A percentile compares a stretch with the other conserved stretches of the same genome.
Conservation (phyloP, 257 asterid genomes). For the Leonotis leonurus region DNA sequence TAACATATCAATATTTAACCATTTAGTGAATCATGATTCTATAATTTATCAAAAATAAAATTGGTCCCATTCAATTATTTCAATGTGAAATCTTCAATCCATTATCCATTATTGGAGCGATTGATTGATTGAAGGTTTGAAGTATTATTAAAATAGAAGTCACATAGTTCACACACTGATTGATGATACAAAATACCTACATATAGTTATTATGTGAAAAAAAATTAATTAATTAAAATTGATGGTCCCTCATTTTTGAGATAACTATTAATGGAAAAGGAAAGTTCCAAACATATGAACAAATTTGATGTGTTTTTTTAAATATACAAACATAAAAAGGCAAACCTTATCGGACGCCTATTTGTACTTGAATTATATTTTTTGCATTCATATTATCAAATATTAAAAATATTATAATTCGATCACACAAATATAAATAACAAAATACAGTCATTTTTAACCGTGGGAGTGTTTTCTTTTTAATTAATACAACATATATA, state of each 20-base stretch:
- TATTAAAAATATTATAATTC: too few species aligned
- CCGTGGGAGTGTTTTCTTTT: too few species aligned
- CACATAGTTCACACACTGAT: conserved; percentile 14
- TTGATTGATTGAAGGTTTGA: conserved; percentile 6
- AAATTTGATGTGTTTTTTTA: conserved; percentile 15
- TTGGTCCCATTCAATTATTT: background rate
- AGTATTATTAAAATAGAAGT: conserved; percentile 1
- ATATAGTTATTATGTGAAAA: conserved; percentile 13
- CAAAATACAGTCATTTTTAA: too few species aligned
- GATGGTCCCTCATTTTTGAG: conserved; percentile 31
- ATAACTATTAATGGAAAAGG: conserved; percentile 20
- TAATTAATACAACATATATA: too few species aligned
- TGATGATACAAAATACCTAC: conserved; percentile 1
- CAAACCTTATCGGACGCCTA: background rate
- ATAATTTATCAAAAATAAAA: background rate
- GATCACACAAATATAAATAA: too few species aligned
- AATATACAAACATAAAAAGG: conserved; percentile 20
- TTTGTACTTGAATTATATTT: conserved; percentile 2
- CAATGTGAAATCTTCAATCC: background rate
- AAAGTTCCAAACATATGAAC: conserved; percentile 15
- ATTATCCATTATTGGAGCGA: background rate
- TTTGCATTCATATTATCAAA: conserved; percentile 10
- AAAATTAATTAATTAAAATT: too few species aligned
- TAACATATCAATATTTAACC: background rate
- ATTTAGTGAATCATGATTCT: too few species aligned